These are phyloP conservation scores for Trichosporon ovoides DNA, from an alignment of 1,284 basidiomycete genomes.

Conservation along the genomic window DNA sequence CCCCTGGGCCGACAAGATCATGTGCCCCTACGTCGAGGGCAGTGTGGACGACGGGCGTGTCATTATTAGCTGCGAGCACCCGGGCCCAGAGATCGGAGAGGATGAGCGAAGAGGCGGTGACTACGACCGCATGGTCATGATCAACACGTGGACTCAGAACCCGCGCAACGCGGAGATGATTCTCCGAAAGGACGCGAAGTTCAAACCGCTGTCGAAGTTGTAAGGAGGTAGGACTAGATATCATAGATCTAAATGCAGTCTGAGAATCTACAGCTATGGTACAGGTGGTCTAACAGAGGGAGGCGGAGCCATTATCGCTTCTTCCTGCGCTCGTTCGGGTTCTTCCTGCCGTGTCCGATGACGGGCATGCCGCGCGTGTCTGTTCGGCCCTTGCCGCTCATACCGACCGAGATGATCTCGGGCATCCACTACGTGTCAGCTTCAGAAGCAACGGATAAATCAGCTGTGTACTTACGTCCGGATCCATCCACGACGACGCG, in stretches of 20 bases:
- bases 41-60: conserved; percentile 2
- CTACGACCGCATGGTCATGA: conserved; percentile 17
- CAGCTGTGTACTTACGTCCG: conserved; percentile 55
- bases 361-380: conserved; percentile 62
- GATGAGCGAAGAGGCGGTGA: conserved; percentile 10
- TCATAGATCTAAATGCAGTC: not conserved
- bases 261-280: not conserved
- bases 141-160: conserved; percentile 9
- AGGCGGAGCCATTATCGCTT: not conserved
- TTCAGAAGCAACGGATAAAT: not conserved
- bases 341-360: conserved; percentile 76
- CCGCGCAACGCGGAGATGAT: conserved; percentile 9
- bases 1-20: conserved; percentile 16
- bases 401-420: conserved; percentile 69
- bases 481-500: conserved; percentile 73
- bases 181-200: conserved; percentile 5
- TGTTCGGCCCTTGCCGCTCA: conserved; percentile 68
- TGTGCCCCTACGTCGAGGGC: conserved; percentile 7
- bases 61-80: conserved; percentile 11
- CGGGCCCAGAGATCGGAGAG: conserved; percentile 14
- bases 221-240: not conserved
- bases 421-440: conserved; percentile 62
- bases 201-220: not conserved
- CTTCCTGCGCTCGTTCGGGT: conserved; percentile 68
- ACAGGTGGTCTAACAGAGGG: not conserved